Evolutionary conservation across 306 rosid species (phyloP), one percentile per base, ranked within the genome.

Genomic region (Rosa chinensis): DNA sequence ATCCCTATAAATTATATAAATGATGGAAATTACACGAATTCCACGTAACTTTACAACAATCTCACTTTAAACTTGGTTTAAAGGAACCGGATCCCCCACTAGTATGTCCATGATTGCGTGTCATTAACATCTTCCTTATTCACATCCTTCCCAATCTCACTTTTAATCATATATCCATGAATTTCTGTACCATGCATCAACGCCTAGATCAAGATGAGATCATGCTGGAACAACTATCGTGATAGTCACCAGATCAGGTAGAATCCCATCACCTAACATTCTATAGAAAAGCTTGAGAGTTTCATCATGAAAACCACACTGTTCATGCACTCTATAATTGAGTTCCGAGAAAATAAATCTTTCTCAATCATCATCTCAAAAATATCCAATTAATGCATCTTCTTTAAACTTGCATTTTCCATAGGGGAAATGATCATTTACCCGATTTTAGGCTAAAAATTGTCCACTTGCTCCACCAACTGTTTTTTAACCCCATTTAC

Each of bases 271-370:
- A 11, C 85, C 79, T 9, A 92, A 78, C 97, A 94, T 92, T 84
- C 82, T 84, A 42, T 82, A 84, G 71, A 91, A 94, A 73, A 92
- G 86, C 83, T 84, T 84, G 79, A 94, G 67, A 77, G 91, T 86
- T 59, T 75, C 89, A 28, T 79, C 82, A 70, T 91, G 88, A 85
- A 89, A 91, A 59, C 84, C 84, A 2, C 90, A 84, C 58, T 77
- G 90, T 80, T 89, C 90, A 80, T 83, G 93, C 86, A 87, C 90
- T 0, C 80, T 48, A 92, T 68, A 78, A 94, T 86, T 10, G 97
- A 92, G 86, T 94, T 94, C 97, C 98, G 92, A 12, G 97, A 92
- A 79, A 82, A 89, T 47, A 90, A 59, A 80, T 92, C 97, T 86
- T 89, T 91, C 81, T 87, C 97, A 58, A 75, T 74, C 87, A 92